A percentile compares a stretch with the other conserved stretches of the same genome.
Conservation (phyloP, 2,329 filamentous ascomycete species). For the Aaosphaeria pasadenensis region DNA sequence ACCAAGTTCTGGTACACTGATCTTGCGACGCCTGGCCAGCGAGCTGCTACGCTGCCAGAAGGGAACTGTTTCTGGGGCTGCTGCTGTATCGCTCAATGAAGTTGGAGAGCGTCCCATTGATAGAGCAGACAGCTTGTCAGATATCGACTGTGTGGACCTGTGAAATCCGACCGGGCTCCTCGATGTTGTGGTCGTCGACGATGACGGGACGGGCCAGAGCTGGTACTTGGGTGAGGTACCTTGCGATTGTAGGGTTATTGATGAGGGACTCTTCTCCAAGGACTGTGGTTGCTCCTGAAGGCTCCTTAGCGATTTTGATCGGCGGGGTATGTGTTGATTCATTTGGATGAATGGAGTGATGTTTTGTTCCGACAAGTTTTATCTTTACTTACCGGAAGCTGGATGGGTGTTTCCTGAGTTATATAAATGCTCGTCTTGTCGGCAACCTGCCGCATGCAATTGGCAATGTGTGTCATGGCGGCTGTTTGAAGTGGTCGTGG, state of each 20-base stretch:
- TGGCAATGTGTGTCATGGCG: conserved; percentile 44
- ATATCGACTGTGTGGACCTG: conserved; percentile 14
- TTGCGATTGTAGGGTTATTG: conserved; percentile 20
- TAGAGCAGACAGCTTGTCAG: conserved; percentile 34
- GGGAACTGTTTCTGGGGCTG: conserved; percentile 25
- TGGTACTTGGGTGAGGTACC: conserved; percentile 29
- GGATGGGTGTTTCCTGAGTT: conserved; percentile 34
- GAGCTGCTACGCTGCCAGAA: conserved; percentile 37
- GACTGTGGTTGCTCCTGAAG: conserved; percentile 22
- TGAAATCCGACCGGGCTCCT: conserved; percentile 23
- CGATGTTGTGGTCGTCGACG: conserved; percentile 4
- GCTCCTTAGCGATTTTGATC: conserved; percentile 33
- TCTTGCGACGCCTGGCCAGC: conserved; percentile 37
- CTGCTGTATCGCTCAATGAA: conserved; percentile 40
- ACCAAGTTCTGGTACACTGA: conserved; percentile 40
- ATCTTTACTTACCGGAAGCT: conserved; percentile 23
- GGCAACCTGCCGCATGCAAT: conserved; percentile 38
- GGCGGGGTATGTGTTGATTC: conserved; percentile 30
- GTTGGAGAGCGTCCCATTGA: conserved; percentile 37
- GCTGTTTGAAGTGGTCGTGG: conserved; percentile 34
- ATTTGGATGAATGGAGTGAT: conserved; percentile 17
- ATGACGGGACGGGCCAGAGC: conserved; percentile 30
- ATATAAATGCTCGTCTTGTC: conserved; percentile 37
- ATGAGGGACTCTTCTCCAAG: conserved; percentile 27
- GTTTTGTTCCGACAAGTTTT: too few species aligned